Base-by-base conservation (phyloP, 1,139 yeast genomes). In the Saccharomyces uvarum region DNA sequence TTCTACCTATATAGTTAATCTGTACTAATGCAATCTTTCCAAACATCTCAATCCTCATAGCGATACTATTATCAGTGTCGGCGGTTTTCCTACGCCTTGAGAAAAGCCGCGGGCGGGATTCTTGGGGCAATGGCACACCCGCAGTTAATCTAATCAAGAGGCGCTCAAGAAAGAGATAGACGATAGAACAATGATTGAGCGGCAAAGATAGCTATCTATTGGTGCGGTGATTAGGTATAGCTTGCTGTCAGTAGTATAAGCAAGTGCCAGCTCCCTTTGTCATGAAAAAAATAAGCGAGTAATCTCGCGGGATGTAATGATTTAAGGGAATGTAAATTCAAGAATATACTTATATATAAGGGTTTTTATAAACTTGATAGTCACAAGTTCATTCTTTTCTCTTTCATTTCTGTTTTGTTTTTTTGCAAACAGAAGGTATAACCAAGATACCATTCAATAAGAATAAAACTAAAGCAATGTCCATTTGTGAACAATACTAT, bases 401-500 rank as follows among this genome's bases (percentile, higher is more conserved):
- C 24, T 19, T 19, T 6, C 14, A 38, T 11, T 19, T 8, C 26
- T 38, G 13, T 19, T 6, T 38, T 16, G 24, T 11, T 38, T 19
- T 38, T 4, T 38, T 9, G 16, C 19, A 33, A 11, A 38, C 21
- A 16, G 44, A 38, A 9, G 19, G 21, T 6, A 9, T 11, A 38
- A 19, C 19, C 26, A 38, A 38, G 24, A 16, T 19, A 38, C 26
- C 11, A 19, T 11, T 4, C 16, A 9, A 9, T 9, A 38, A 14
- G 16, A 38, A 38, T 38, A 38, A 11, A 38, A 38, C 24, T 38
- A 51, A 21, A n/a, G 41, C n/a, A 7, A 72, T 71, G 76, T 76
- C 86, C 41, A 71, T 77, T 58, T 71, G 80, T 63, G 78, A 76
- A 51, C 63, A 72, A 52, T 84, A 84, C 72, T 85, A 74, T 68